phyloP scores from a whole-genome alignment of 805 yeast genomes.

The Pichia membranifaciens region DNA sequence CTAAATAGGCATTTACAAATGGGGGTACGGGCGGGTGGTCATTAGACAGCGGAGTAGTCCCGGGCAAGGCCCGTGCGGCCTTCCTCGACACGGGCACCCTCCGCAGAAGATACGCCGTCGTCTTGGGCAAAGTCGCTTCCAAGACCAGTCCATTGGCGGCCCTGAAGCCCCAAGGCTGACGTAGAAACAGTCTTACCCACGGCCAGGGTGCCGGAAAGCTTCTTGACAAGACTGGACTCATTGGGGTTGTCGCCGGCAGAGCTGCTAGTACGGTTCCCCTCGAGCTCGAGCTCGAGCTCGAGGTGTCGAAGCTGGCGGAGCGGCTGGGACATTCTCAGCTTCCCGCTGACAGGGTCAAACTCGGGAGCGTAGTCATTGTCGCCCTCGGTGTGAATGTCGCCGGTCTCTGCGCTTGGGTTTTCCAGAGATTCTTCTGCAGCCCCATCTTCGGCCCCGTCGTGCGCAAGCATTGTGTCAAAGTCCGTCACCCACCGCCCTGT shows the following conservation, averaged over 20 bases:
- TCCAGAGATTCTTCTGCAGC: constrained; percentile 22
- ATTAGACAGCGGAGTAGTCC: constrained; percentile 49
- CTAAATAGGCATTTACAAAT: neutral
- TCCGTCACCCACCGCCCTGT: constrained; percentile 90
- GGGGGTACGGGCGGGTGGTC: no score
- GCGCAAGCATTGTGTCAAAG: constrained; percentile 48
- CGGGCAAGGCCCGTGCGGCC: constrained; percentile 89
- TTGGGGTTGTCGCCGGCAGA: constrained; percentile 16
- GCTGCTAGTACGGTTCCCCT: constrained; percentile 16
- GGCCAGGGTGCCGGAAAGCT: constrained; percentile 52
- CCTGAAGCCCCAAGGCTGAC: constrained; percentile 71
- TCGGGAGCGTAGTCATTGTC: constrained; percentile 60
- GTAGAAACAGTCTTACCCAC: constrained; percentile 82
- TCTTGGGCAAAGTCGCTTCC: constrained; percentile 67
- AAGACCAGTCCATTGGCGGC: constrained; percentile 77
- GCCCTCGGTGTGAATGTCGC: constrained; percentile 18
- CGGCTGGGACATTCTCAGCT: constrained; percentile 66
- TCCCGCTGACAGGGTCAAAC: constrained; percentile 87
- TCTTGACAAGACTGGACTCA: constrained; percentile 41
- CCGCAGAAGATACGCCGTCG: constrained; percentile 29
- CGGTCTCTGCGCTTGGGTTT: constrained; percentile 2
- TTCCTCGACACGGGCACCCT: constrained; percentile 77
- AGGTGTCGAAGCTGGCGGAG: constrained; percentile 61
- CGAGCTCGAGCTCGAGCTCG: constrained; percentile 45
- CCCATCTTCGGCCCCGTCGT: constrained; percentile 32